phyloP scores from a whole-genome alignment of 768 basidiomycete species.

The Lactarius sanguifluus region DNA sequence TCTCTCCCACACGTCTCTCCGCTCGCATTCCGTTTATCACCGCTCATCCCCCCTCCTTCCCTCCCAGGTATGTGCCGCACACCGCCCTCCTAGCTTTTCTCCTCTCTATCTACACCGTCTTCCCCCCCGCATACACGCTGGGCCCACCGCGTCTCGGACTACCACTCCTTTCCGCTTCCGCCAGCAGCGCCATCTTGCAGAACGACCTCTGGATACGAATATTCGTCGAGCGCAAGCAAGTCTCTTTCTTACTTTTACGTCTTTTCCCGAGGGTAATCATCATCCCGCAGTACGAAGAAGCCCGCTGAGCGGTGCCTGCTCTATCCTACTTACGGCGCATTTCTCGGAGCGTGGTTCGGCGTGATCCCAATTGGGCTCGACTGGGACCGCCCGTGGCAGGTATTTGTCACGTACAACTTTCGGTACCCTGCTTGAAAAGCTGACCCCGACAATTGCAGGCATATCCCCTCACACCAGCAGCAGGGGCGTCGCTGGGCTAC shows the following conservation, averaged over 20 bases:
- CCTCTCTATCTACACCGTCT: constrained; percentile 61
- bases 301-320: constrained; percentile 75
- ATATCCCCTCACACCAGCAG: constrained; percentile 80
- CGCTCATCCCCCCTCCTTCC: constrained; percentile 4
- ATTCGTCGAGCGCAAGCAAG: constrained; percentile 81
- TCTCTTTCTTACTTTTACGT: constrained; percentile 29
- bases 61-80: constrained; percentile 41
- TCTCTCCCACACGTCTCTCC: background rate
- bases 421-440: constrained; percentile 13
- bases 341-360: constrained; percentile 79
- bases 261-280: background rate
- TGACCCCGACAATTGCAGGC: constrained; percentile 45
- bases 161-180: constrained; percentile 30
- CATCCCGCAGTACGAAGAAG: constrained; percentile 48
- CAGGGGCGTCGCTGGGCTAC: constrained; percentile 69
- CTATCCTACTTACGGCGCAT: constrained; percentile 71
- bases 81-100: constrained; percentile 72
- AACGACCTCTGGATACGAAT: constrained; percentile 74
- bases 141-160: constrained; percentile 51
- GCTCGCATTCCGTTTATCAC: constrained; percentile 1
- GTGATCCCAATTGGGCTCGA: constrained; percentile 86
- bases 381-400: constrained; percentile 99
- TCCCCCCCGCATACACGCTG: constrained; percentile 67
- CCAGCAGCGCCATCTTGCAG: constrained; percentile 48
- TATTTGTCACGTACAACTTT: constrained; percentile 33